Conservation (phyloP, 805 yeast species). For the Saturnispora galanensis region DNA sequence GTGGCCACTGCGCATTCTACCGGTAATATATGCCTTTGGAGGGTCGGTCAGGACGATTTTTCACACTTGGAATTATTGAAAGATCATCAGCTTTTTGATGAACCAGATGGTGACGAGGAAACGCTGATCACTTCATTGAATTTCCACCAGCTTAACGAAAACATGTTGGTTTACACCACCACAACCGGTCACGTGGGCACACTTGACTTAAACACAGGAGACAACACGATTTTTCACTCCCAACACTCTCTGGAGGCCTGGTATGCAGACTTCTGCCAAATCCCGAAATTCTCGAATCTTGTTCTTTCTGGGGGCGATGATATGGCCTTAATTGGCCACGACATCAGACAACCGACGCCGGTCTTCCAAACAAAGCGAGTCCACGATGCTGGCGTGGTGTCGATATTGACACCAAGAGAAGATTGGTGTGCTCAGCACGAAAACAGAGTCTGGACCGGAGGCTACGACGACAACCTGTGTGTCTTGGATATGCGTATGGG, state of each 20-base stretch:
- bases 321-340: conserved; percentile 64
- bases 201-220: conserved; percentile 20
- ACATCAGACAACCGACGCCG: conserved; percentile 34
- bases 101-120: conserved; percentile 19
- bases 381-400: conserved; percentile 88
- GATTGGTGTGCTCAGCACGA: conserved; percentile 34
- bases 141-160: conserved; percentile 37
- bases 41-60: conserved; percentile 17
- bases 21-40: conserved; percentile 67
- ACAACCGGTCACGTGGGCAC: conserved; percentile 57
- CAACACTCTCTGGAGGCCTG: conserved; percentile 76
- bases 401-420: conserved; percentile 48
- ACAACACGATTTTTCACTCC: conserved; percentile 20
- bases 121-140: conserved; percentile 54
- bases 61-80: conserved; percentile 17
- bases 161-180: conserved; percentile 43
- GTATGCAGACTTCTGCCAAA: conserved; percentile 67
- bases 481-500: conserved; percentile 55
- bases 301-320: conserved; percentile 92
- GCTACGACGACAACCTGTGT: conserved; percentile 77
- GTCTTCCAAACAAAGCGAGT: conserved; percentile 38
- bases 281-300: conserved; percentile 42
- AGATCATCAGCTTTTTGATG: conserved; percentile 39
- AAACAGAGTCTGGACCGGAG: conserved; percentile 68
- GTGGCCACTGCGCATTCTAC: conserved; percentile 70